Conservation (phyloP, 2,329 filamentous ascomycete genomes). For the Epichloe coenophiala region DNA sequence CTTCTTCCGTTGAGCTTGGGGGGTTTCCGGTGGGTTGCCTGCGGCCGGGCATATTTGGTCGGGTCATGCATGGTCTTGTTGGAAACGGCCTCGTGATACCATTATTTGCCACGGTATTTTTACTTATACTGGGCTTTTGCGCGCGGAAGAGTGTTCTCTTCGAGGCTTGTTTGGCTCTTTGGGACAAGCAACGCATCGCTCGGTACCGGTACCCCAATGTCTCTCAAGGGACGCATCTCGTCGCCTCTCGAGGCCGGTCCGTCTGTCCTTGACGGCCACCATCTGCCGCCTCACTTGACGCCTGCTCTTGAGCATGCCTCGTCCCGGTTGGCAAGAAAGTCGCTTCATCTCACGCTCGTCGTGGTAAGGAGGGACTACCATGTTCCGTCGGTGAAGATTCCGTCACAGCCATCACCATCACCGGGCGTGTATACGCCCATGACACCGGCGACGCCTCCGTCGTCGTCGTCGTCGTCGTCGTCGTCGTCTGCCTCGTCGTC, state of each 20-base stretch:
- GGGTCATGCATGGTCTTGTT: not conserved
- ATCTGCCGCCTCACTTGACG: constrained; percentile 40
- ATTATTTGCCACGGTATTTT: not conserved
- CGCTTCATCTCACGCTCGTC: constrained; percentile 42
- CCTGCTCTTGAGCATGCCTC: constrained; percentile 47
- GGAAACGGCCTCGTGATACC: not conserved
- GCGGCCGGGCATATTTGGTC: not conserved
- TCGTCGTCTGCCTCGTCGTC: constrained; percentile 6
- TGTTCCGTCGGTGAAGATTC: constrained; percentile 25
- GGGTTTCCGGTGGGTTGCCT: too few relatives aligned
- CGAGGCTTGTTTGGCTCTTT: too few relatives aligned
- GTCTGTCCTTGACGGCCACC: constrained; percentile 43
- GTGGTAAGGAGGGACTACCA: constrained; percentile 44
- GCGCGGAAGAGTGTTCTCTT: too few relatives aligned
- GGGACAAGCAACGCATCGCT: too few relatives aligned
- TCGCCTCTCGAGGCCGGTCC: constrained; percentile 49
- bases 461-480: constrained; percentile 8
- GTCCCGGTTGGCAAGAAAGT: constrained; percentile 38
- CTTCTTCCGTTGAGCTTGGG: too few relatives aligned
- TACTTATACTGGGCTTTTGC: not conserved
- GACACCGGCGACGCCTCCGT: constrained; percentile 17
- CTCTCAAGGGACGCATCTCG: constrained; percentile 44
- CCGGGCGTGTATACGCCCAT: constrained; percentile 5
- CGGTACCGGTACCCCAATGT: constrained; percentile 17
- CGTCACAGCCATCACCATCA: constrained; percentile 8